Percentiles rank a stretch among this genome's conserved stretches.
phyloP scores from a whole-genome alignment of 1,139 yeast genomes.

The Geotrichum candidum region DNA sequence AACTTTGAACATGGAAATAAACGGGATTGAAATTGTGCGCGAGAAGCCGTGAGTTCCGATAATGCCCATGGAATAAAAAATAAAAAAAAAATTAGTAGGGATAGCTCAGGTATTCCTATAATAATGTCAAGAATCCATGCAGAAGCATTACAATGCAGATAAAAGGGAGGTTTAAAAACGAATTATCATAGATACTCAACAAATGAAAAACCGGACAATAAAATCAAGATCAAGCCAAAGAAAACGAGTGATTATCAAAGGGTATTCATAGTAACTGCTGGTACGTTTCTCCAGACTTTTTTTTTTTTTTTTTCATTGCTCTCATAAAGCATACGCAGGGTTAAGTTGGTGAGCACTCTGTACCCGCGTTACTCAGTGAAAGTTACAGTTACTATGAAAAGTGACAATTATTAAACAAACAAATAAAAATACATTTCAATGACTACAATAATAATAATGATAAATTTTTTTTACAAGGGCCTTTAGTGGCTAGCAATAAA shows the following conservation, averaged over 20 bases:
- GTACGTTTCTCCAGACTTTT: no score
- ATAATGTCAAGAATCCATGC: no score
- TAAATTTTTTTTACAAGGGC: slow-evolving; percentile 3
- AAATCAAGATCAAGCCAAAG: no score
- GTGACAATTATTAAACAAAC: not conserved
- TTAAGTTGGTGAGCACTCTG: not conserved
- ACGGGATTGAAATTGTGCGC: not conserved
- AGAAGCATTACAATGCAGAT: no score
- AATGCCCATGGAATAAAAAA: not conserved
- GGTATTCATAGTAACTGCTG: no score
- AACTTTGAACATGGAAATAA: not conserved
- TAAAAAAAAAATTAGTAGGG: not conserved
- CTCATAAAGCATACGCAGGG: not conserved
- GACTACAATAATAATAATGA: not conserved
- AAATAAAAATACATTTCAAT: not conserved
- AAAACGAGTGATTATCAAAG: no score
- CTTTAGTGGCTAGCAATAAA: slow-evolving; percentile 42
- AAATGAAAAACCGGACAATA: no score
- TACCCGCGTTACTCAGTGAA: not conserved
- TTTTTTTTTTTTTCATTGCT: not conserved
- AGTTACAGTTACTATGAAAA: not conserved
- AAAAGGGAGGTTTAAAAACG: no score
- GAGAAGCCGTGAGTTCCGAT: not conserved
- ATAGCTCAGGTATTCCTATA: no score
- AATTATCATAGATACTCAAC: no score